These are phyloP conservation scores for Alternaria sp. DNA, from an alignment of 2,329 filamentous ascomycete species.

Conservation along the genomic window DNA sequence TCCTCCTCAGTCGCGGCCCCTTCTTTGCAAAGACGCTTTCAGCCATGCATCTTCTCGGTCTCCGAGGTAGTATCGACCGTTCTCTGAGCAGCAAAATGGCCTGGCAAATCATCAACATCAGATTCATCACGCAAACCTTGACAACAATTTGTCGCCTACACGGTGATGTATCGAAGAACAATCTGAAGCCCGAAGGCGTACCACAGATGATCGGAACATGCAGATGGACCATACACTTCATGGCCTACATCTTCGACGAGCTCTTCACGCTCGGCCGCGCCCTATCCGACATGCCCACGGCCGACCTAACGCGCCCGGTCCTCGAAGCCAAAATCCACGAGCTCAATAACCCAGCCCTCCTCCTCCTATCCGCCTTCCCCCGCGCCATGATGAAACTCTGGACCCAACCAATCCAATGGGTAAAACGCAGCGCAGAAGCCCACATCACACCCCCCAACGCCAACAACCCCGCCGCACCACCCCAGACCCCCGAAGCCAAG, in stretches of 20 bases:
- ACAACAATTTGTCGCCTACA: constrained; percentile 62
- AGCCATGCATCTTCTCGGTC: constrained; percentile 79
- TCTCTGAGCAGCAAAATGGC: constrained; percentile 76
- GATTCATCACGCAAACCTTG: constrained; percentile 70
- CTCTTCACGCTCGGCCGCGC: constrained; percentile 50
- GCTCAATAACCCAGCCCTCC: constrained; percentile 48
- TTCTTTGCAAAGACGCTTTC: constrained; percentile 79
- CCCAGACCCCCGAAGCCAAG: constrained; percentile 56
- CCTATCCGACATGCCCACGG: constrained; percentile 31
- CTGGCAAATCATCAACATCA: constrained; percentile 76
- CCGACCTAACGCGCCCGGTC: constrained; percentile 50
- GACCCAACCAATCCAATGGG: constrained; percentile 45
- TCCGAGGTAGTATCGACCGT: constrained; percentile 51
- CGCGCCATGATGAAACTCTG: constrained; percentile 51
- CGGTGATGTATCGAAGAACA: constrained; percentile 60
- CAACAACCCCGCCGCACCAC: constrained; percentile 47
- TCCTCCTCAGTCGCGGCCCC: constrained; percentile 62
- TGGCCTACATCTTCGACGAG: constrained; percentile 64
- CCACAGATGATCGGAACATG: constrained; percentile 69
- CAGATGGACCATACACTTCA: constrained; percentile 77
- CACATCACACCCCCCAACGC: constrained; percentile 49
- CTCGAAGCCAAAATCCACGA: constrained; percentile 39
- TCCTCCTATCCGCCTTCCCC: constrained; percentile 48
- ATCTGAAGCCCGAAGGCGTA: constrained; percentile 44
- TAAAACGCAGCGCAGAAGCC: constrained; percentile 36